phyloP scores from a whole-genome alignment of 176 grass and related monocot species.

The Avena eriantha region DNA sequence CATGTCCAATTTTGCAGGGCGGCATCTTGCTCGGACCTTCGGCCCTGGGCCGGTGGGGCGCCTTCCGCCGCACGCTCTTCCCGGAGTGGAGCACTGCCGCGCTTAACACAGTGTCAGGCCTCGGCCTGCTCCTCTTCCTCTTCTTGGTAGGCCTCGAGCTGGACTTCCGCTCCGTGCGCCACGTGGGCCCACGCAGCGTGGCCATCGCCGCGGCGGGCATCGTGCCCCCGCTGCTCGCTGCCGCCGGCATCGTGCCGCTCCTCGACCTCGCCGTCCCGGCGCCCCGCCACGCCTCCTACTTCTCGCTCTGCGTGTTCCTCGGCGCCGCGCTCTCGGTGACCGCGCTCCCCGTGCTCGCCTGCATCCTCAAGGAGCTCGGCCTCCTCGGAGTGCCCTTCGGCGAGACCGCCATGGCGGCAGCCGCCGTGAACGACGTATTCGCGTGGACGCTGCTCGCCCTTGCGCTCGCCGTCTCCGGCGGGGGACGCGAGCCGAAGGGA shows the following conservation, averaged over 20 bases:
- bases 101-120: constrained; percentile 75
- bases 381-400: constrained; percentile 65
- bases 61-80: constrained; percentile 64
- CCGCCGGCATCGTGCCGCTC: constrained; percentile 63
- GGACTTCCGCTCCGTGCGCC: constrained; percentile 66
- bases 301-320: constrained; percentile 70
- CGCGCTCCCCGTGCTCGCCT: constrained; percentile 84
- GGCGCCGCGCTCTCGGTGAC: constrained; percentile 85
- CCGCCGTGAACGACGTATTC: constrained; percentile 74
- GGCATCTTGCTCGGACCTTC: constrained; percentile 86
- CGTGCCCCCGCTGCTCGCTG: constrained; percentile 60
- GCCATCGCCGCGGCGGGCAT: constrained; percentile 76
- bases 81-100: constrained; percentile 77
- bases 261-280: constrained; percentile 52
- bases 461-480: constrained; percentile 72
- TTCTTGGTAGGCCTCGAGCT: constrained; percentile 82
- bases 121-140: constrained; percentile 82
- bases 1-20: constrained; percentile 27
- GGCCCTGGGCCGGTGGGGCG: constrained; percentile 62
- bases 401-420: constrained; percentile 78
- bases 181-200: constrained; percentile 62
- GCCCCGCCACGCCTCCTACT: constrained; percentile 34
- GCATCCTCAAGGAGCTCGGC: constrained; percentile 86
- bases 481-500: background rate
- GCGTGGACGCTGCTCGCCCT: constrained; percentile 77